Evolutionary conservation across 2,329 filamentous ascomycete species (phyloP), one percentile per base, ranked within the genome.

Genomic region (Elsinoe ampelina): DNA sequence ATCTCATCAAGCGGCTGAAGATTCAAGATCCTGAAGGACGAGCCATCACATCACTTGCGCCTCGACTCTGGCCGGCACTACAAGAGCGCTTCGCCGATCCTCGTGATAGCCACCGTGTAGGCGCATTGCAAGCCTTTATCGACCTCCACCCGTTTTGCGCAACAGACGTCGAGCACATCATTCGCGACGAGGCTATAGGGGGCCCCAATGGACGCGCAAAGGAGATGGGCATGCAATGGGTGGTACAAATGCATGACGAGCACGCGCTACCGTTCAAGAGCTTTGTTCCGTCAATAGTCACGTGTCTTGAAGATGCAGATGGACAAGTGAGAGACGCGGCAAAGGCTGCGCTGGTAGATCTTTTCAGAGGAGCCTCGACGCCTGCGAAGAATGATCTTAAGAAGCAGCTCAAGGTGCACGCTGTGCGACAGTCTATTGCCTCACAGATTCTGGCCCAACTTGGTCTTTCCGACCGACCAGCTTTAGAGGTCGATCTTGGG

Each of bases 261-360:
- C 81, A 90, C 58, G 83, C 82, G 38, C 75, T 96, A 62, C 84
- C 85, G 36, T 96, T 96, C 72, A 86, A 89, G 60, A 76, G 76
- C 65, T 95, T 95, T 68, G 90, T 95, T 1, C 86, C 88, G 2
- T 79, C 80, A 10, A 78, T 96, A 39, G 92, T 96, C 74, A 85
- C 89, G 56, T 80, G 93, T 62, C 79, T 96, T 41, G 92, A 96
- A 72, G 91, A 96, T 70, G 87, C 90, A 8, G 92, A 95, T 69
- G 86, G 87, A 51, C 85, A 83, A 71, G 90, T 96, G 61, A 83
- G 92, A 68, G 90, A 95, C 65, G 80, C 82, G 36, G 89, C 91
- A 60, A 95, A 93, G 73, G 76, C 77, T 57, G 86, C 88, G 1
- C 84, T 96, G 50, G 87, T 96, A 59, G 87, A 93, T 61, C 79